Percentiles rank a stretch among this genome's conserved stretches.
Conservation (phyloP, 176 grass and related monocot genomes). For the Poa annua region DNA sequence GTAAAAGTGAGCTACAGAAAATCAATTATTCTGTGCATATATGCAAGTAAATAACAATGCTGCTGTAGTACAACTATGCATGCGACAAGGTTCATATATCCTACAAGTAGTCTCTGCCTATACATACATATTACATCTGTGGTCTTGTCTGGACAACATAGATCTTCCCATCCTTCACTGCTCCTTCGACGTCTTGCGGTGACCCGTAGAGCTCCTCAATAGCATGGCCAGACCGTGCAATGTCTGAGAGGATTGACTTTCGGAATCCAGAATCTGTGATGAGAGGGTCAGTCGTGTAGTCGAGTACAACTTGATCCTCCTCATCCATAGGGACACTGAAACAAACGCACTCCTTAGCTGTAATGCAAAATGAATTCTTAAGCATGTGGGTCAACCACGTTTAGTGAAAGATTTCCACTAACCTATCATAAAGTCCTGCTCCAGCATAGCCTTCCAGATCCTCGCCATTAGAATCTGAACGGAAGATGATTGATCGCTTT, state of each 20-base stretch:
- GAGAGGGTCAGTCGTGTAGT: conserved; percentile 78
- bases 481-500: conserved; percentile 85
- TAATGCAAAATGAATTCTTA: conserved; percentile 5
- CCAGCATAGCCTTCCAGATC: conserved; percentile 99
- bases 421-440: conserved; percentile 98
- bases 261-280: conserved; percentile 62
- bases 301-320: conserved; percentile 81
- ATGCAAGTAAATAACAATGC: not conserved
- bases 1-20: conserved; percentile 11
- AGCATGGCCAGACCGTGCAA: conserved; percentile 64
- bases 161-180: conserved; percentile 84
- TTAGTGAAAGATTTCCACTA: conserved; percentile 22
- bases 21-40: conserved; percentile 27
- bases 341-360: conserved; percentile 26
- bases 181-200: conserved; percentile 86
- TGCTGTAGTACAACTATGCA: conserved; percentile 39
- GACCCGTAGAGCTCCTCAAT: conserved; percentile 88
- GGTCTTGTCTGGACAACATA: conserved; percentile 94
- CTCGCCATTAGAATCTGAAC: conserved; percentile 97
- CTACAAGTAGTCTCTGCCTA: conserved; percentile 8
- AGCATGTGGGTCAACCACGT: not conserved
- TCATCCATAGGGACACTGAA: conserved; percentile 92
- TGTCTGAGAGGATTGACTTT: conserved; percentile 64
- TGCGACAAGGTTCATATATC: conserved; percentile 24
- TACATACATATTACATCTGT: conserved; percentile 74